phyloP scores from a whole-genome alignment of 345 rosid species.

The Salix arbutifolia region DNA sequence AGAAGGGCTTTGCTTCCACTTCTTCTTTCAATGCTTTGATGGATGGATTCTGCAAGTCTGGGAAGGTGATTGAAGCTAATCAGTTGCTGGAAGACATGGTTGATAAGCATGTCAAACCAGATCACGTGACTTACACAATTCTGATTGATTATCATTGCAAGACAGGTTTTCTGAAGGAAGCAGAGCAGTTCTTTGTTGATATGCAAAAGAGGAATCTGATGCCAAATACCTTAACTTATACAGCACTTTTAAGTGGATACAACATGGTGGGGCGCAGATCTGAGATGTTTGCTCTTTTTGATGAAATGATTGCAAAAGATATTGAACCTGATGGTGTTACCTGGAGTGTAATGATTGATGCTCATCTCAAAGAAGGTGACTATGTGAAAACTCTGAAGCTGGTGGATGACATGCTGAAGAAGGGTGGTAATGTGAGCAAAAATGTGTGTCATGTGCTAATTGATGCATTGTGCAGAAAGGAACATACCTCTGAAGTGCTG shows the following conservation, averaged over 20 bases:
- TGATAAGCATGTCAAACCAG: slow-evolving; percentile 39
- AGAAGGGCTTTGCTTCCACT: slow-evolving; percentile 46
- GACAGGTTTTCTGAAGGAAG: slow-evolving; percentile 51
- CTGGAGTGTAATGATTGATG: slow-evolving; percentile 47
- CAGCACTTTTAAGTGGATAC: slow-evolving; percentile 57
- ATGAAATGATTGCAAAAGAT: slow-evolving; percentile 51
- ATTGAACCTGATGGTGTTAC: slow-evolving; percentile 62
- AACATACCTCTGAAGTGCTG: slow-evolving; percentile 17
- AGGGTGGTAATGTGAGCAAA: slow-evolving; percentile 36
- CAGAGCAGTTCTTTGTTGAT: slow-evolving; percentile 45
- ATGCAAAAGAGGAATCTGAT: slow-evolving; percentile 51
- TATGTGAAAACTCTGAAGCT: slow-evolving; percentile 38
- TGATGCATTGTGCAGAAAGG: slow-evolving; percentile 24
- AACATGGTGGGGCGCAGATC: slow-evolving; percentile 36
- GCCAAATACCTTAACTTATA: slow-evolving; percentile 55
- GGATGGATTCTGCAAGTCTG: slow-evolving; percentile 54
- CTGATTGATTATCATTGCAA: slow-evolving; percentile 65
- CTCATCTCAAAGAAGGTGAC: slow-evolving; percentile 52
- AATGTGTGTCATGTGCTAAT: slow-evolving; percentile 23
- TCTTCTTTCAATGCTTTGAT: slow-evolving; percentile 59
- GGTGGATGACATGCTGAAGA: slow-evolving; percentile 44
- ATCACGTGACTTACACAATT: slow-evolving; percentile 62
- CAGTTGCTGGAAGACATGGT: slow-evolving; percentile 42
- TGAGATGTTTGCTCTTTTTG: slow-evolving; percentile 49
- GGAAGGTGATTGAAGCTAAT: slow-evolving; percentile 35